These are phyloP conservation scores for Epichloe gansuensis DNA, from an alignment of 2,329 filamentous ascomycete genomes.

Conservation along the genomic window DNA sequence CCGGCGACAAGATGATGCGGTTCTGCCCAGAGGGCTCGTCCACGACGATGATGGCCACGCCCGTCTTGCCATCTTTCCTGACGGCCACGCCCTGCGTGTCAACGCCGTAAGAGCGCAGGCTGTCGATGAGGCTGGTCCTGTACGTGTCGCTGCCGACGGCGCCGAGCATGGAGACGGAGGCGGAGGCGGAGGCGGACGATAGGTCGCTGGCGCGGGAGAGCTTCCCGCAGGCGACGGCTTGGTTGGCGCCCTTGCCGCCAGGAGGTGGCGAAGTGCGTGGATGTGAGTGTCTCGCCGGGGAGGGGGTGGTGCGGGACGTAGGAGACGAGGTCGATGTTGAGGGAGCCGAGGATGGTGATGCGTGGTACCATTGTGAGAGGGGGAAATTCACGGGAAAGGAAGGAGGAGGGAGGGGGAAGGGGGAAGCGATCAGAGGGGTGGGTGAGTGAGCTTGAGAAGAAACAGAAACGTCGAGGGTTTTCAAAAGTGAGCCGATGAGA, in stretches of 20 bases:
- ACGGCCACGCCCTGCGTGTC: slow-evolving; percentile 41
- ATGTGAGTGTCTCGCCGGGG: slow-evolving; percentile 78
- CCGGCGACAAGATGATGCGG: slow-evolving; percentile 60
- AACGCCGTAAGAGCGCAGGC: slow-evolving; percentile 50
- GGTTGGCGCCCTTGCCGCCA: slow-evolving; percentile 95
- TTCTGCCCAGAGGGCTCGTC: slow-evolving; percentile 64
- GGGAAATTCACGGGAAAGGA: background rate
- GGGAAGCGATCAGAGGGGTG: too few relatives aligned
- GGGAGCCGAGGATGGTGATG: slow-evolving; percentile 80
- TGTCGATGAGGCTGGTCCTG: slow-evolving; percentile 44
- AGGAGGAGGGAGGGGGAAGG: too few relatives aligned
- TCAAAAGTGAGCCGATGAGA: too few relatives aligned
- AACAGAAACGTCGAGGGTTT: too few relatives aligned
- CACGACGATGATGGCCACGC: slow-evolving; percentile 64
- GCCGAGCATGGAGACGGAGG: slow-evolving; percentile 56
- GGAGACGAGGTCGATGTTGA: slow-evolving; percentile 90
- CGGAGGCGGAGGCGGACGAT: slow-evolving; percentile 18
- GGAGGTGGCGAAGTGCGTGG: slow-evolving; percentile 64
- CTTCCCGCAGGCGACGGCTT: slow-evolving; percentile 79
- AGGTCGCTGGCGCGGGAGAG: slow-evolving; percentile 47
- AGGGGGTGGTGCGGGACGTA: slow-evolving; percentile 72
- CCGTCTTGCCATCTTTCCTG: slow-evolving; percentile 40
- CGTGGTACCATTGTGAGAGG: slow-evolving; percentile 15
- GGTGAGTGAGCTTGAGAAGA: too few relatives aligned
- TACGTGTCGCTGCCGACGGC: slow-evolving; percentile 61